Evolutionary conservation across 441 rosid species (phyloP).

Genomic region (Aleurites moluccanus): DNA sequence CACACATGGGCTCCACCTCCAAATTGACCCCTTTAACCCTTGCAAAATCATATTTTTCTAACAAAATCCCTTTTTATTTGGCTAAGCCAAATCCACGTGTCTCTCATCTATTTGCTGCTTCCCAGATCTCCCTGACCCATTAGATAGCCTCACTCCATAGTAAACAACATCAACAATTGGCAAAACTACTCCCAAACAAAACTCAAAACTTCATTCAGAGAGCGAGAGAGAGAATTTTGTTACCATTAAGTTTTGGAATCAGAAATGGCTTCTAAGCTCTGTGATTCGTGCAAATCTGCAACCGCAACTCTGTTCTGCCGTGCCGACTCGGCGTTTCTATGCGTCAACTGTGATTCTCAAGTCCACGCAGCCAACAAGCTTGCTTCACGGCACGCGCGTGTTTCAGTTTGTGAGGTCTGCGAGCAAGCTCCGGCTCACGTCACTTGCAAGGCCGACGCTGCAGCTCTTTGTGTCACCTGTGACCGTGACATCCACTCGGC

Average conservation of each 20-base stretch:
- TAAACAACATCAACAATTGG: constrained; percentile 3
- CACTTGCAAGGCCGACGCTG: constrained; percentile 95
- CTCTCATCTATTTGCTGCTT: constrained; percentile 13
- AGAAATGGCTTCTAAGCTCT: constrained; percentile 81
- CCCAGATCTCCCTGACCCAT: constrained; percentile 52
- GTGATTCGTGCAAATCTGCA: constrained; percentile 90
- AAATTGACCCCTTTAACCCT: neutral
- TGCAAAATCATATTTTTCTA: neutral
- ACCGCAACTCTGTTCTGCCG: constrained; percentile 75
- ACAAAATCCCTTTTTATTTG: constrained; percentile 31
- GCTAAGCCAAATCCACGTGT: constrained; percentile 61
- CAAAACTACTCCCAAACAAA: neutral
- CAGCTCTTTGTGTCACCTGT: constrained; percentile 83
- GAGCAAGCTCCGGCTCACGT: constrained; percentile 96
- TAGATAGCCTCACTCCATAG: constrained; percentile 40
- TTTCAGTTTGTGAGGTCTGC: constrained; percentile 84
- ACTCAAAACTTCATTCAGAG: neutral
- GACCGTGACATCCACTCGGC: constrained; percentile 95
- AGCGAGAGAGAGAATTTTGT: neutral
- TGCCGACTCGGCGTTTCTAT: constrained; percentile 85
- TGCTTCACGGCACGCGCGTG: constrained; percentile 90
- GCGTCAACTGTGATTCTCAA: constrained; percentile 75
- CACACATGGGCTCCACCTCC: constrained; percentile 5
- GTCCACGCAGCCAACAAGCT: constrained; percentile 90
- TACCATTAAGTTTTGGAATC: neutral